Conservation (phyloP, 1,284 basidiomycete genomes). For the Earliella scabrosa region DNA sequence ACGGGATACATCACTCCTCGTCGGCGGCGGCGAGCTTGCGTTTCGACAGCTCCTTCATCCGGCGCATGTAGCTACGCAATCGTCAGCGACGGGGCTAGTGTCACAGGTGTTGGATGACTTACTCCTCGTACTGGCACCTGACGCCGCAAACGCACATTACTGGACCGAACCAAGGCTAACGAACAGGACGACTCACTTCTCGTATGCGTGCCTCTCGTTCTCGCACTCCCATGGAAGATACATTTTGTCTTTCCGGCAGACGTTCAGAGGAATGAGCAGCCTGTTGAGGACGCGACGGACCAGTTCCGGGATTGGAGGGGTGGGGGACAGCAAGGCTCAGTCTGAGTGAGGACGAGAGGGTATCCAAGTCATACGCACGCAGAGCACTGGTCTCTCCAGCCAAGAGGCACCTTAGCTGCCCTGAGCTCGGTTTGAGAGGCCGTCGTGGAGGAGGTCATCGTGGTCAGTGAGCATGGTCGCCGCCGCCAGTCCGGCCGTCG, state of each 20-base stretch:
- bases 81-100: not conserved
- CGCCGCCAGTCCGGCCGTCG: not conserved
- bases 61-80: constrained; percentile 70
- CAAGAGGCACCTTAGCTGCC: constrained; percentile 75
- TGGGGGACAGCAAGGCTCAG: not conserved
- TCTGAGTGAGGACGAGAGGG: not conserved
- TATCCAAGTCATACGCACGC: constrained; percentile 60
- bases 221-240: constrained; percentile 88
- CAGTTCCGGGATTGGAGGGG: no score
- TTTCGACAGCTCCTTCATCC: constrained; percentile 82
- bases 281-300: constrained; percentile 44
- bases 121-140: constrained; percentile 93
- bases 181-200: constrained; percentile 81
- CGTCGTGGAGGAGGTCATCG: constrained; percentile 73
- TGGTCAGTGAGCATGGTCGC: constrained; percentile 9
- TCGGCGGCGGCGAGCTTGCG: constrained; percentile 70
- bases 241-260: constrained; percentile 72
- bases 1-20: constrained; percentile 35
- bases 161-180: no score
- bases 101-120: constrained; percentile 39
- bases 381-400: constrained; percentile 91
- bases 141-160: not conserved
- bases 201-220: constrained; percentile 76
- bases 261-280: constrained; percentile 84
- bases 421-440: constrained; percentile 88